Evolutionary conservation across 192 early-diverging fungal species (phyloP).

Genomic region (Backusella psychrophila): DNA sequence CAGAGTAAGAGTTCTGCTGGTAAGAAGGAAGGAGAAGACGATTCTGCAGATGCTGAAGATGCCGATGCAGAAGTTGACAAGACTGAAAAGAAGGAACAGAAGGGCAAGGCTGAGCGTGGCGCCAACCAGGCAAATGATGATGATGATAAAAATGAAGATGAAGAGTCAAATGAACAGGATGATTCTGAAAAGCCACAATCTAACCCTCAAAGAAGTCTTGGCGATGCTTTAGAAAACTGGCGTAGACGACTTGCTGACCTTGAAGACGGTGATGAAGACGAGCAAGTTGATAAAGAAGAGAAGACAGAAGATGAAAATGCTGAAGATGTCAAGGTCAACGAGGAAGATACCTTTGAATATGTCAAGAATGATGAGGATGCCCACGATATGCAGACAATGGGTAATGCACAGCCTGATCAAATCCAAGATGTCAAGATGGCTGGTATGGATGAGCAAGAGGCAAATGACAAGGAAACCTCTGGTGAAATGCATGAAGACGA

Average conservation of each 20-base stretch:
- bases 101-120: conserved; percentile 25
- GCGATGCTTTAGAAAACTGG: conserved; percentile 94
- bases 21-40: conserved; percentile 45
- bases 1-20: conserved; percentile 39
- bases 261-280: conserved; percentile 60
- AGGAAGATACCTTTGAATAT: conserved; percentile 70
- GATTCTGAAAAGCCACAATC: conserved; percentile 47
- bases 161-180: conserved; percentile 34
- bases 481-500: conserved; percentile 68
- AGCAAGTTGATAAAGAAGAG: conserved; percentile 38
- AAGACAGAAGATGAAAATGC: conserved; percentile 51
- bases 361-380: conserved; percentile 74
- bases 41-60: conserved; percentile 17
- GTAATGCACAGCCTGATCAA: conserved; percentile 66
- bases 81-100: conserved; percentile 27
- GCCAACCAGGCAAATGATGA: conserved; percentile 19
- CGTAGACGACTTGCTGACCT: conserved; percentile 78
- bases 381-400: conserved; percentile 74
- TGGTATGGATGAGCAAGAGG: conserved; percentile 52
- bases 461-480: conserved; percentile 48
- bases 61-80: conserved; percentile 17
- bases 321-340: conserved; percentile 48
- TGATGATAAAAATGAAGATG: conserved; percentile 14
- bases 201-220: conserved; percentile 88
- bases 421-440: conserved; percentile 59